phyloP scores from a whole-genome alignment of 1,284 basidiomycete genomes.

The Coniferiporia sulphurascens region DNA sequence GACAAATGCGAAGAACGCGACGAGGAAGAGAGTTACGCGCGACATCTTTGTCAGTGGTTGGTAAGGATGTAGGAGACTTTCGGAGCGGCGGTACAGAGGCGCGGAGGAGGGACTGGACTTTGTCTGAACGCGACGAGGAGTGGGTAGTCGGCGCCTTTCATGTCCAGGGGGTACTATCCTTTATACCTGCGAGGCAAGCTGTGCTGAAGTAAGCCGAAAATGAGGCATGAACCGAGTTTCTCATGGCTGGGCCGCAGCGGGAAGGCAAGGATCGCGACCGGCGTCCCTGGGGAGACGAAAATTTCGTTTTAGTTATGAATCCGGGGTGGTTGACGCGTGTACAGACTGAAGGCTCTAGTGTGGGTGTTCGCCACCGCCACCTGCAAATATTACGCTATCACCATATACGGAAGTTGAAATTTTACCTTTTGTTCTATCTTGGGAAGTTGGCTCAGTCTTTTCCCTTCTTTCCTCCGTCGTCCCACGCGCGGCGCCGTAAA shows the following conservation, averaged over 20 bases:
- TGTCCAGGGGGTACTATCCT: not conserved
- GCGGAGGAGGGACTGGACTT: not conserved
- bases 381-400: not conserved
- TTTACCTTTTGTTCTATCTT: not conserved
- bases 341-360: not conserved
- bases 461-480: too few species aligned
- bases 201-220: slow-evolving; percentile 3
- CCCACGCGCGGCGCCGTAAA: too few species aligned
- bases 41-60: slow-evolving; percentile 7
- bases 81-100: not conserved
- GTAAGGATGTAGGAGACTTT: not conserved
- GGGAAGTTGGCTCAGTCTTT: not conserved
- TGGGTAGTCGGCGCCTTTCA: not conserved
- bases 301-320: not conserved
- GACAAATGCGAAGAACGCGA: slow-evolving; percentile 40
- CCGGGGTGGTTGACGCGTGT: slow-evolving; percentile 4
- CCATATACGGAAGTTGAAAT: not conserved
- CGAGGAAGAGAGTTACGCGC: slow-evolving; percentile 34
- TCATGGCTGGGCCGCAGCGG: not conserved
- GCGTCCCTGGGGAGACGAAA: not conserved
- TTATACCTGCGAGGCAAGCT: slow-evolving; percentile 2
- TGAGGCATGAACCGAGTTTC: not conserved
- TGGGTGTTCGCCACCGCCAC: not conserved
- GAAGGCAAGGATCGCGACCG: not conserved
- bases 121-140: not conserved